Evolutionary conservation across 805 yeast genomes (phyloP), one percentile per base, ranked within the genome.

Genomic region (Lipomyces yamadae): DNA sequence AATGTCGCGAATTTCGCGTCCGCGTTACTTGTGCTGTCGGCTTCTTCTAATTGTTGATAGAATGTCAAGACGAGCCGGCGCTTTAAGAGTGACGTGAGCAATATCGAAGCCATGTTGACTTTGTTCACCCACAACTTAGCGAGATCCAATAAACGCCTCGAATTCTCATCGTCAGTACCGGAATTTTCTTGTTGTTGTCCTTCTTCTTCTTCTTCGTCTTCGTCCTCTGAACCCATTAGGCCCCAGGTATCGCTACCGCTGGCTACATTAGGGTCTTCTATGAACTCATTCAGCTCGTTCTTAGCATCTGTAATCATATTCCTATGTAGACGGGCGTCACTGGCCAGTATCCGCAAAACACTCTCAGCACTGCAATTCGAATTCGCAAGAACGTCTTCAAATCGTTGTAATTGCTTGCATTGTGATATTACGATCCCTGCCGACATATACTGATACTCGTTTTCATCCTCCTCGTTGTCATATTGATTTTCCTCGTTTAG

Each of bases 391-490:
- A 10, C 24, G 30, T 62, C 58, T 29, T 67, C 70, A 48, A 64
- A 60, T 37, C 55, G 42, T 11, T 50, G 53, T 24, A 67, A 53
- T 18, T 30, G 32, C 35, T 54, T 56, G 56, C 65, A 61, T 50
- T 64, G 59, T 11, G 54, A 30, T 2, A 67, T 48, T 2, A 62
- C 64, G n/a, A 65, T 50, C 13, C 69, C 70, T 13, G 69, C 60
- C 3, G 66, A 57, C 15, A 67, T 64, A 45, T 67, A 67, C 50
- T 60, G 54, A 33, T 50, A 62, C 1, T 45, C 58, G n/a, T 37
- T 11, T 29, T 33, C 35, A 18, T 55, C 63, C 3, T 32, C 57
- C n/a, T 35, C 42, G 29, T 35, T 39, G 29, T 58, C 61, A 29
- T 64, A 34, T 7, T 10, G 2, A 24, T 11, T 33, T 29, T 15